These are phyloP conservation scores for Hibiscus syriacus DNA, from an alignment of 345 rosid species.

Conservation along the genomic window DNA sequence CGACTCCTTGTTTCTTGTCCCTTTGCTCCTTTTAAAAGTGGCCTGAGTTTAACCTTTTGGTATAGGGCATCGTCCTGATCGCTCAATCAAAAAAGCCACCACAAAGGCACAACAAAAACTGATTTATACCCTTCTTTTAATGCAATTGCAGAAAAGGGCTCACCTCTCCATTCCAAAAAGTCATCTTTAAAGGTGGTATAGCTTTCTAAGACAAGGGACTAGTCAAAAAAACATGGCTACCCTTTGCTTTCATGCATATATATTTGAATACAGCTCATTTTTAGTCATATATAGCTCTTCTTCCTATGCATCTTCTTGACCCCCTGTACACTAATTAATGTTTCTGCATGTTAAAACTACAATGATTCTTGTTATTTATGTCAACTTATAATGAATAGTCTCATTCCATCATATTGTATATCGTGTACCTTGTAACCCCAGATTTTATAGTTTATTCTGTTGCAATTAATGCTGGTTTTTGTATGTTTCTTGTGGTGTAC, in stretches of 20 bases:
- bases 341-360: background rate
- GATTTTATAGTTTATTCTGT: too few species aligned
- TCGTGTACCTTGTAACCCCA: too few species aligned
- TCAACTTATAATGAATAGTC: constrained; percentile 38
- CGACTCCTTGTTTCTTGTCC: constrained; percentile 28
- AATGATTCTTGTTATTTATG: constrained; percentile 11
- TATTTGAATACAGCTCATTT: constrained; percentile 6
- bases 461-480: too few species aligned
- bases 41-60: constrained; percentile 24
- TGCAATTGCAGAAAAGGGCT: constrained; percentile 50
- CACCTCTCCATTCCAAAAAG: constrained; percentile 34
- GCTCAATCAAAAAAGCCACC: constrained; percentile 34
- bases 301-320: constrained; percentile 2
- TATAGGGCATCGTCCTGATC: constrained; percentile 13
- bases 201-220: constrained; percentile 54
- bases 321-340: background rate
- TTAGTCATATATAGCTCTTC: constrained; percentile 14
- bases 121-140: constrained; percentile 64
- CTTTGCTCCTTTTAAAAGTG: constrained; percentile 6
- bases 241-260: constrained; percentile 15
- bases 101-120: constrained; percentile 17
- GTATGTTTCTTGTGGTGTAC: too few species aligned
- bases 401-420: too few species aligned
- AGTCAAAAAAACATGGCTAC: constrained; percentile 21
- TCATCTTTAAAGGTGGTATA: constrained; percentile 51